Evolutionary conservation across 1,284 basidiomycete species (phyloP).

Genomic region (Trichosporon ovoides): DNA sequence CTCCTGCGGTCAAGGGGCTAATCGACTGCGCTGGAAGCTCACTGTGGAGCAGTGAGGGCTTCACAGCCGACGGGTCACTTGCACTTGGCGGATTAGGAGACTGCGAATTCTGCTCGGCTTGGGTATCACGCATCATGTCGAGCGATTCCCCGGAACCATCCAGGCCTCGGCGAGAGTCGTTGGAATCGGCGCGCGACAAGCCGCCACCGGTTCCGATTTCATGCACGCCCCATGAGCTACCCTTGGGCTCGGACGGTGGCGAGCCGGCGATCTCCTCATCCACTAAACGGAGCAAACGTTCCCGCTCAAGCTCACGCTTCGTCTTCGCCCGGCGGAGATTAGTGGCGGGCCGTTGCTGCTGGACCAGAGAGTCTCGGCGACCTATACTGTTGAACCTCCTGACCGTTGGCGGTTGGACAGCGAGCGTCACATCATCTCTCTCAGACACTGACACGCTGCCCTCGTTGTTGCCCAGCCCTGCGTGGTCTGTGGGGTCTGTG

Average conservation of each 20-base stretch:
- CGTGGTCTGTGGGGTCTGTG: background rate
- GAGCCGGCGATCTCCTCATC: conserved; percentile 38
- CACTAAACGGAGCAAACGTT: conserved; percentile 42
- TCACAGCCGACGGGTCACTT: background rate
- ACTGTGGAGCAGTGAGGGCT: background rate
- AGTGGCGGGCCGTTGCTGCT: background rate
- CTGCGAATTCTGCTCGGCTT: background rate
- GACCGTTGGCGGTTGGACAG: conserved; percentile 9
- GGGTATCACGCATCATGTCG: no score
- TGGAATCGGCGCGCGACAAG: background rate
- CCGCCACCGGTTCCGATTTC: conserved; percentile 25
- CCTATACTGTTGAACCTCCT: conserved; percentile 40
- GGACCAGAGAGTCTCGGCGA: conserved; percentile 30
- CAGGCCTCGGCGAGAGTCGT: background rate
- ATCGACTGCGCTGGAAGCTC: background rate
- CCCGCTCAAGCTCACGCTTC: conserved; percentile 45
- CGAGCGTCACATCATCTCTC: background rate
- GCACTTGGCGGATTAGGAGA: background rate
- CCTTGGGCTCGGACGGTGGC: conserved; percentile 2
- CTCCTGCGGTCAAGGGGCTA: background rate
- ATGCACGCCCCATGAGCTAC: conserved; percentile 22
- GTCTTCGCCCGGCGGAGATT: conserved; percentile 29
- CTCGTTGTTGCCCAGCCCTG: background rate
- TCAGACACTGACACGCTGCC: background rate
- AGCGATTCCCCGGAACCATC: background rate